Evolutionary conservation across 208 protist genomes (phyloP).

Genomic region (Trypanosomatidae sp.): DNA sequence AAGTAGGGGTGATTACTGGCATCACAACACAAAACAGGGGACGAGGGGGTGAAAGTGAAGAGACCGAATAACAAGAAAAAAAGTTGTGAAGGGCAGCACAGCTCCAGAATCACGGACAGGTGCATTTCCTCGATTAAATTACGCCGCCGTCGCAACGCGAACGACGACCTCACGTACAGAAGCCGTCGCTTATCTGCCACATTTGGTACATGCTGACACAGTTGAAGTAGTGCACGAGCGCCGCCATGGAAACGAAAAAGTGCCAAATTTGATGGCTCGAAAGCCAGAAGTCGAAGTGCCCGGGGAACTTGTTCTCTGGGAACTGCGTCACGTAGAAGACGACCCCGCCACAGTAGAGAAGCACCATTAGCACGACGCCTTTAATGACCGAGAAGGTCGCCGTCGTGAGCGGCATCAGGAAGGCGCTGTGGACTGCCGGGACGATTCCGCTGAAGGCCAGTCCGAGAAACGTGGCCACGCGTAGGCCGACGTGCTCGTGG

Average conservation of each 20-base stretch:
- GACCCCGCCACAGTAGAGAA: slow-evolving; percentile 69
- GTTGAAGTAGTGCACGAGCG: slow-evolving; percentile 75
- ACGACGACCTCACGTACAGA: no score
- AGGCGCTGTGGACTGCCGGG: slow-evolving; percentile 58
- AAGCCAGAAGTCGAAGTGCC: slow-evolving; percentile 71
- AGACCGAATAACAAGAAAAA: no score
- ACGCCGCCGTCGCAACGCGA: no score
- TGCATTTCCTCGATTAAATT: no score
- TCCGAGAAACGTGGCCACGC: slow-evolving; percentile 64
- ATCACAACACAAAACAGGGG: no score
- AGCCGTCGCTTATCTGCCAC: slow-evolving; percentile 40
- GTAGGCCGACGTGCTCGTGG: slow-evolving; percentile 38
- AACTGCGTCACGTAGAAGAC: slow-evolving; percentile 79
- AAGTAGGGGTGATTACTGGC: no score
- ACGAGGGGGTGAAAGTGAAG: no score
- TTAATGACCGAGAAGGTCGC: slow-evolving; percentile 36
- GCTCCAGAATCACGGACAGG: no score
- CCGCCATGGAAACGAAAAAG: slow-evolving; percentile 68
- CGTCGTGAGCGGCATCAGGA: slow-evolving; percentile 27
- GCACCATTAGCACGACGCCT: slow-evolving; percentile 63
- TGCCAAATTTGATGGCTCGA: slow-evolving; percentile 85
- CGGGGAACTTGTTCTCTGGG: slow-evolving; percentile 65
- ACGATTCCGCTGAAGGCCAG: slow-evolving; percentile 67
- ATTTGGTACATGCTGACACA: slow-evolving; percentile 69
- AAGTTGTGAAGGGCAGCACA: no score